Evolutionary conservation across 2,329 filamentous ascomycete species (phyloP).

Genomic region (Xylaria sp.): DNA sequence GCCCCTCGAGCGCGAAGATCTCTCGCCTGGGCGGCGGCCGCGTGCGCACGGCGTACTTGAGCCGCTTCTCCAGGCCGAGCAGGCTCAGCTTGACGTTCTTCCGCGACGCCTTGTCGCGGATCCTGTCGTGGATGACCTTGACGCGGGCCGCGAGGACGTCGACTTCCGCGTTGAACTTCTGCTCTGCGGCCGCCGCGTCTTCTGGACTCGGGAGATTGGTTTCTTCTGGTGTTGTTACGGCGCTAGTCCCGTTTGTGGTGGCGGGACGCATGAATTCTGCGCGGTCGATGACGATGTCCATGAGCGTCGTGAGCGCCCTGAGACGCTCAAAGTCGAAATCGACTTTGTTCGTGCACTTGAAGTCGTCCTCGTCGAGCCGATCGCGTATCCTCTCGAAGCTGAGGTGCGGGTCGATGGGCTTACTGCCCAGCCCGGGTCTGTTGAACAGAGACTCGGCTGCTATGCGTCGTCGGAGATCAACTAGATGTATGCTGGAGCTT

Average conservation of each 20-base stretch:
- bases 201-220: not conserved
- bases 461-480: conserved; percentile 72
- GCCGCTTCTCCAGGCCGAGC: conserved; percentile 77
- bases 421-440: conserved; percentile 55
- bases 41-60: conserved; percentile 77
- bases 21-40: conserved; percentile 64
- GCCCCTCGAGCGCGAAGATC: conserved; percentile 55
- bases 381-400: conserved; percentile 57
- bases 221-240: conserved; percentile 52
- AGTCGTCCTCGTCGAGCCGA: conserved; percentile 60
- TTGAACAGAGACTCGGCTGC: conserved; percentile 72
- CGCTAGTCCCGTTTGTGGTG: conserved; percentile 32
- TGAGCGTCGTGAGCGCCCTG: conserved; percentile 70
- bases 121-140: conserved; percentile 67
- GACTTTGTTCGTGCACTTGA: conserved; percentile 57
- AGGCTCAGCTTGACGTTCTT: conserved; percentile 81
- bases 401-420: conserved; percentile 55
- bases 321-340: conserved; percentile 81
- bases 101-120: conserved; percentile 80
- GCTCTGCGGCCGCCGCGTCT: conserved; percentile 40
- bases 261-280: conserved; percentile 54
- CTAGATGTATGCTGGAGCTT: conserved; percentile 57
- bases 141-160: conserved; percentile 72
- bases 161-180: conserved; percentile 74
- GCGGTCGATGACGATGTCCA: conserved; percentile 80